Percentiles rank a stretch among this genome's conserved stretches.
Evolutionary conservation across 2,329 filamentous ascomycete species (phyloP).

Genomic region (Teratosphaeria destructans): DNA sequence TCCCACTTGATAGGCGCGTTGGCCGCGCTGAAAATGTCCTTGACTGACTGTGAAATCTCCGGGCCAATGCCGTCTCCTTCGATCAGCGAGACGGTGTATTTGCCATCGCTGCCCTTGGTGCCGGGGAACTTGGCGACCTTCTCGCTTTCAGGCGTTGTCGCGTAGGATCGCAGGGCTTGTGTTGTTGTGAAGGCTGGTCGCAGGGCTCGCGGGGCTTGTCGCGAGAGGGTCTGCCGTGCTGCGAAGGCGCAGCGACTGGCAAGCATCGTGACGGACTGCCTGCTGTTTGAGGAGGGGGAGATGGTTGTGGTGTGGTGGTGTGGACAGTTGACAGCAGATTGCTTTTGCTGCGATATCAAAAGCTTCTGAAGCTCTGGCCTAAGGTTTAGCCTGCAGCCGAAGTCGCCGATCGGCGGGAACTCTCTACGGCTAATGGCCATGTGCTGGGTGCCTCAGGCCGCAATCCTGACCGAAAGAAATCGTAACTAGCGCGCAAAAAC

Average conservation of each 20-base stretch:
- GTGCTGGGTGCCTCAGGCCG: neutral
- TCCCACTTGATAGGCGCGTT: constrained; percentile 97
- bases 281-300: neutral
- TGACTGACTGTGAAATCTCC: constrained; percentile 84
- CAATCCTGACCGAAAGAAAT: neutral
- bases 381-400: neutral
- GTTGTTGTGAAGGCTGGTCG: constrained; percentile 11
- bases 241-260: constrained; percentile 68
- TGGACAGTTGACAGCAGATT: neutral
- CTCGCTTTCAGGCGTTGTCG: constrained; percentile 38
- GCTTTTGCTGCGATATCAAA: neutral
- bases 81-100: constrained; percentile 91
- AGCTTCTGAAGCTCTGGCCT: neutral
- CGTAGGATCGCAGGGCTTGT: neutral
- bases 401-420: neutral
- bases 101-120: constrained; percentile 79
- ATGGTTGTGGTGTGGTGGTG: neutral
- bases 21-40: constrained; percentile 95
- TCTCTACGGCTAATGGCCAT: neutral
- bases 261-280: constrained; percentile 54
- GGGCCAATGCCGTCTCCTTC: constrained; percentile 98
- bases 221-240: constrained; percentile 54
- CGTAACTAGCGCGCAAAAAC: neutral
- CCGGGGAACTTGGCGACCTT: constrained; percentile 90
- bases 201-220: constrained; percentile 20